Evolutionary conservation across 768 basidiomycete species (phyloP).

Genomic region (Russula griseocarnosa): DNA sequence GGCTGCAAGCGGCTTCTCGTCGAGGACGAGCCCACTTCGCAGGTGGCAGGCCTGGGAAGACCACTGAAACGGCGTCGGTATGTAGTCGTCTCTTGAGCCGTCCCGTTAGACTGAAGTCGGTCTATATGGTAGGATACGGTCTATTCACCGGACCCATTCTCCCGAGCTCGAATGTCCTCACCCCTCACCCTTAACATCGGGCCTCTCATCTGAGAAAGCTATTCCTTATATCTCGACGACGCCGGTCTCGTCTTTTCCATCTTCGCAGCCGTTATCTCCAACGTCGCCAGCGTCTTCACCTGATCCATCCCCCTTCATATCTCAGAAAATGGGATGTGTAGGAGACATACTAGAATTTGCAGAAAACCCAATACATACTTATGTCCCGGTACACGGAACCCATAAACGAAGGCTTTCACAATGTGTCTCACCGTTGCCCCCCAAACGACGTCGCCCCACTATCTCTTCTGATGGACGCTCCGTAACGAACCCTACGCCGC

Average conservation of each 20-base stretch:
- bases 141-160: neutral
- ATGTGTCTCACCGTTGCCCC: neutral
- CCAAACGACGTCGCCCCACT: neutral
- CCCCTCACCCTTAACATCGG: neutral
- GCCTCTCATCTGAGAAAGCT: neutral
- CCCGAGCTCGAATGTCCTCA: neutral
- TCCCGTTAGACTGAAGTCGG: neutral
- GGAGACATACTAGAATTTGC: neutral
- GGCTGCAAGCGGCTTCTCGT: conserved; percentile 15
- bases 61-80: conserved; percentile 13
- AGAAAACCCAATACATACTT: too few relatives aligned
- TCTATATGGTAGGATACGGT: neutral
- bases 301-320: neutral
- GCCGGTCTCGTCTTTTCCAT: neutral
- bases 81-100: neutral
- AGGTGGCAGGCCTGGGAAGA: neutral
- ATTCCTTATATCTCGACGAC: too few relatives aligned
- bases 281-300: neutral
- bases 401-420: conserved; percentile 7
- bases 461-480: too few relatives aligned
- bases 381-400: neutral
- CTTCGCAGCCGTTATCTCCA: neutral
- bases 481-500: neutral
- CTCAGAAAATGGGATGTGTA: too few relatives aligned
- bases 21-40: neutral